Conservation (phyloP, 2,329 filamentous ascomycete species). For the Neurospora sp. region DNA sequence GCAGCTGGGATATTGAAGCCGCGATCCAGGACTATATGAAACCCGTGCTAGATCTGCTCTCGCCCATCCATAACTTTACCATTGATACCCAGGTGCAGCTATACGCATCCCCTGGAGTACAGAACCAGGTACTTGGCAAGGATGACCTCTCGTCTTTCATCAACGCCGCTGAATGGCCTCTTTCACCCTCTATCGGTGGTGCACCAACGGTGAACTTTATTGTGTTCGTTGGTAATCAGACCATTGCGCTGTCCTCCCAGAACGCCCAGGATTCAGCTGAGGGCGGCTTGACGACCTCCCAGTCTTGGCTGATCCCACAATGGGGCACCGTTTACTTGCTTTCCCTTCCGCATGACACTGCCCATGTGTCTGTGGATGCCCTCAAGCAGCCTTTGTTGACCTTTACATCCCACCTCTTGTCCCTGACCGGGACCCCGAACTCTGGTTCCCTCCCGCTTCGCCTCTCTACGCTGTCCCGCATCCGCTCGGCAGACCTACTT, state of each 20-base stretch:
- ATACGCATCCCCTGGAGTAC: conserved; percentile 65
- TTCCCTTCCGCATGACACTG: conserved; percentile 29
- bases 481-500: conserved; percentile 75
- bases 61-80: conserved; percentile 85
- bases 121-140: conserved; percentile 59
- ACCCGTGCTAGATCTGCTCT: conserved; percentile 70
- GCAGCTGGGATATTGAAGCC: conserved; percentile 81
- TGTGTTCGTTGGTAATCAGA: conserved; percentile 75
- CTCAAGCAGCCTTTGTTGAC: conserved; percentile 76
- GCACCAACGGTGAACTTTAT: conserved; percentile 96
- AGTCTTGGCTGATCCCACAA: conserved; percentile 85
- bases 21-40: conserved; percentile 73
- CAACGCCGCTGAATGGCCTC: conserved; percentile 94
- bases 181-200: conserved; percentile 85
- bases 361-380: conserved; percentile 51
- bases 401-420: conserved; percentile 83
- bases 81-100: conserved; percentile 94
- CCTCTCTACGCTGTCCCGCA: conserved; percentile 74
- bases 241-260: conserved; percentile 40
- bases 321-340: conserved; percentile 72
- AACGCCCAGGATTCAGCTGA: conserved; percentile 17
- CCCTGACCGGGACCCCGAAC: conserved; percentile 75
- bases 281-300: conserved; percentile 38
- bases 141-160: conserved; percentile 90
- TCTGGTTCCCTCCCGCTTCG: conserved; percentile 77